Conservation (phyloP, 768 basidiomycete genomes). For the Rhizopogon salebrosus region DNA sequence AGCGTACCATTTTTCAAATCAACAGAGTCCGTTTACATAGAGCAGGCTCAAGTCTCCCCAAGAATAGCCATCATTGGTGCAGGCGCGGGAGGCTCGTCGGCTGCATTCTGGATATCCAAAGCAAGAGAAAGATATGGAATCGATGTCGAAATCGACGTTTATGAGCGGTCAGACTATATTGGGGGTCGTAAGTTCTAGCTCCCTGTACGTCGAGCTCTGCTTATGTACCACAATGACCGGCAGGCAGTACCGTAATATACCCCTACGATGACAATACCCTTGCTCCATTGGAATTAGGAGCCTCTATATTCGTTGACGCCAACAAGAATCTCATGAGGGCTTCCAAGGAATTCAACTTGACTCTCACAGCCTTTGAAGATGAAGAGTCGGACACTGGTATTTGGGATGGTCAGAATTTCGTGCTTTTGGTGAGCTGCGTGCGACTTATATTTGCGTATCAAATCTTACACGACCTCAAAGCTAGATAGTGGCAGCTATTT, state of each 20-base stretch:
- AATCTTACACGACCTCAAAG: conserved; percentile 20
- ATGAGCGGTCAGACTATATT: conserved; percentile 69
- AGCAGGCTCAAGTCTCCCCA: conserved; percentile 28
- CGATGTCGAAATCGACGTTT: conserved; percentile 77
- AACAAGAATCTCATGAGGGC: conserved; percentile 76
- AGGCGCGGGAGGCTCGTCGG: conserved; percentile 81
- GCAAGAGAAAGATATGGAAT: conserved; percentile 67
- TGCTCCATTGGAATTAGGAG: conserved; percentile 76
- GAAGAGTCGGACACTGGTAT: conserved; percentile 51
- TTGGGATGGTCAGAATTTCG: conserved; percentile 78
- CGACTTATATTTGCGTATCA: not conserved
- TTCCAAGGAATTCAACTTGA: conserved; percentile 73
- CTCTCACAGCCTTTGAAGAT: conserved; percentile 43
- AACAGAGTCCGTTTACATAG: conserved; percentile 17
- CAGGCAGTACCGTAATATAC: conserved; percentile 75
- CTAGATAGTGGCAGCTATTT: conserved; percentile 34
- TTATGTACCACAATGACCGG: not conserved
- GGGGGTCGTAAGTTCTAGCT: conserved; percentile 70
- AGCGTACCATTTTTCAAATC: conserved; percentile 49
- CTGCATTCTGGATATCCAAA: conserved; percentile 80
- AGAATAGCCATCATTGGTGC: conserved; percentile 87
- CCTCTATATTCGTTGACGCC: conserved; percentile 75
- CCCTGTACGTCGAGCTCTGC: not conserved
- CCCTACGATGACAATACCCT: conserved; percentile 60
- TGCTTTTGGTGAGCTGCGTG: conserved; percentile 49